phyloP scores from a whole-genome alignment of 192 early-diverging fungal genomes.

The Lunasporangiospora selenospora region DNA sequence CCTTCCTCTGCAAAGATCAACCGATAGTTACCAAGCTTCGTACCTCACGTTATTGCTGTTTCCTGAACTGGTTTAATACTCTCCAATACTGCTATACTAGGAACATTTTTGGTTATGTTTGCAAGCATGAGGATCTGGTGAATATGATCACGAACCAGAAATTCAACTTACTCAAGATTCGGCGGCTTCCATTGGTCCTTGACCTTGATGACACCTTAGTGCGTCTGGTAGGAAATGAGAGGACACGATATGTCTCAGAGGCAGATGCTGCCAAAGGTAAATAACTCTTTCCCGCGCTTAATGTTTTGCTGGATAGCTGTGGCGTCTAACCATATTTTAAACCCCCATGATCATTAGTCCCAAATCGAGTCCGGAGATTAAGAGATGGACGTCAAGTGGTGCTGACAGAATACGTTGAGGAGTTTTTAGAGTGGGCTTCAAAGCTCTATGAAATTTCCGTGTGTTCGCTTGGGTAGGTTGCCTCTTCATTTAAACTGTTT shows the following conservation, averaged over 20 bases:
- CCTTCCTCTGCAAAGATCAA: slow-evolving; percentile 3
- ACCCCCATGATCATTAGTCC: slow-evolving; percentile 50
- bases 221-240: slow-evolving; percentile 67
- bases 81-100: slow-evolving; percentile 20
- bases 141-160: slow-evolving; percentile 62
- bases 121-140: slow-evolving; percentile 59
- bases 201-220: slow-evolving; percentile 84
- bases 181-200: slow-evolving; percentile 73
- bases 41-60: neutral
- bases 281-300: too few relatives aligned
- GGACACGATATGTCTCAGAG: slow-evolving; percentile 67
- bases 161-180: slow-evolving; percentile 49
- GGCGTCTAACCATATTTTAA: neutral
- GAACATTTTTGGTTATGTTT: slow-evolving; percentile 70
- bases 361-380: slow-evolving; percentile 62
- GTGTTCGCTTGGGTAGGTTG: slow-evolving; percentile 69
- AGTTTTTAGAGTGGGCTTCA: slow-evolving; percentile 78
- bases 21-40: too few relatives aligned
- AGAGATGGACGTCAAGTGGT: slow-evolving; percentile 70
- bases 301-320: neutral
- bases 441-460: slow-evolving; percentile 74
- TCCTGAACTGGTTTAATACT: slow-evolving; percentile 3
- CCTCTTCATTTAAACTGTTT: neutral
- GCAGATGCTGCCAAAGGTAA: slow-evolving; percentile 33
- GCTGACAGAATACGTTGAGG: slow-evolving; percentile 67